Evolutionary conservation across 2,329 filamentous ascomycete genomes (phyloP), one percentile per base, ranked within the genome.

Genomic region (Massarina eburnea): DNA sequence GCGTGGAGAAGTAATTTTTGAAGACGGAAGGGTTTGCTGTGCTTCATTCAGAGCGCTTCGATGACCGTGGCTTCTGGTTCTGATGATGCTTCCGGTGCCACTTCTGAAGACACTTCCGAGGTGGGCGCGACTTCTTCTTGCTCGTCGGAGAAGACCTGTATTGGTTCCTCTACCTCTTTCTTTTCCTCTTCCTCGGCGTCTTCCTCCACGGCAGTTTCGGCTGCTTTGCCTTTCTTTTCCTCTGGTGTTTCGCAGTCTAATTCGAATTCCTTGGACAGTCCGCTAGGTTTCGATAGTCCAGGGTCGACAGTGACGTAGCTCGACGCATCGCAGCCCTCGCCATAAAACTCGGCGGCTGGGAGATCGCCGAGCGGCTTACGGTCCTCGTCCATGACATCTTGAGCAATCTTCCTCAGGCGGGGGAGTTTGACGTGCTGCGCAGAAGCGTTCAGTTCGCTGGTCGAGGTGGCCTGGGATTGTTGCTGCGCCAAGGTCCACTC

Each of bases 371-470:
- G 48, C n/a, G 71, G 67, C 27, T 54, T 58, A 21, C 71, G 64
- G 27, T 72, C 71, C 45, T 72, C 66, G 35, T 71, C 67, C 70
- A 72, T 73, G 9, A 62, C 63, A 43, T 72, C 68, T n/a, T 62
- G 61, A 2, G 61, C 54, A 24, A 63, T 45, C 19, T 59, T 61
- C 20, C 62, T 45, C 8, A 61, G 54, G 19, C 58, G 59, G 2
- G 57, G 59, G 7, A 59, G 51, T 53, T 68, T 70, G 18, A 61
- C 56, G 8, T 61, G 54, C n/a, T 59, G 52, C 18, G 49, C 26
- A 7, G 43, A 39, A 2, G 18, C 44, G 18, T 50, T 51, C 9
- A 44, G 36, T 20, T 57, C 49, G 1, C 48, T 47, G 17, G 51
- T 56, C 4, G 6, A 52, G 37, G 4, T 41, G 39, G 6, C 26